These are phyloP conservation scores for Medicago ruthenica DNA, from an alignment of 306 rosid species.

Conservation along the genomic window DNA sequence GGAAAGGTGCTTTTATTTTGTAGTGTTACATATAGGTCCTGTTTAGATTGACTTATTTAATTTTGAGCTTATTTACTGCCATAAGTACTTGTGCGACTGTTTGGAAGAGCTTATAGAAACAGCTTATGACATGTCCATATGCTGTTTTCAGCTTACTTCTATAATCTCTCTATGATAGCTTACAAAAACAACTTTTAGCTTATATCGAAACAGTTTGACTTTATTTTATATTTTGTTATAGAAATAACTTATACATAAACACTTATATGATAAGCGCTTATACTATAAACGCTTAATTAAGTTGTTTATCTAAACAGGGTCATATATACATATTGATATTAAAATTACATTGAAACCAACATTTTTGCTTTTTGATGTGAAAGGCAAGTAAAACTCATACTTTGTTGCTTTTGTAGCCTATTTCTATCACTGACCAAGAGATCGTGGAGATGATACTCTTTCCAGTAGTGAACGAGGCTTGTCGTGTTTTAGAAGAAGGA, in stretches of 20 bases:
- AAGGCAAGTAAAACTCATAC: slow-evolving; percentile 24
- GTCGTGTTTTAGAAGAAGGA: slow-evolving; percentile 88
- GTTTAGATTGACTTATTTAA: not conserved
- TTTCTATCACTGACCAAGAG: slow-evolving; percentile 82
- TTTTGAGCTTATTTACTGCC: not conserved
- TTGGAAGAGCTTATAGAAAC: not conserved
- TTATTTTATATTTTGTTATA: not conserved
- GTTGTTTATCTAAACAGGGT: not conserved
- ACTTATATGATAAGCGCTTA: not conserved
- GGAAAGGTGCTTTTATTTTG: slow-evolving; percentile 71
- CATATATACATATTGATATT: slow-evolving; percentile 19
- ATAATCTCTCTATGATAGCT: not conserved
- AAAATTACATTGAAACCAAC: slow-evolving; percentile 18
- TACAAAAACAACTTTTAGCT: not conserved
- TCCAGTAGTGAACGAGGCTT: slow-evolving; percentile 94
- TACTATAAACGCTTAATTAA: not conserved
- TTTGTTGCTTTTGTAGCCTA: slow-evolving; percentile 61
- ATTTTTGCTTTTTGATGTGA: slow-evolving; percentile 6
- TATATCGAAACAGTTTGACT: not conserved
- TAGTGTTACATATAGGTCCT: slow-evolving; percentile 8
- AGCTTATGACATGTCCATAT: not conserved
- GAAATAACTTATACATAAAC: not conserved
- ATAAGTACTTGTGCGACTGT: not conserved
- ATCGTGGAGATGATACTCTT: slow-evolving; percentile 93
- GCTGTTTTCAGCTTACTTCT: not conserved